Percentiles rank a stretch among this genome's conserved stretches.
Evolutionary conservation across 352 stramenopile genomes (phyloP).

Genomic region (Sclerospora graminicola): DNA sequence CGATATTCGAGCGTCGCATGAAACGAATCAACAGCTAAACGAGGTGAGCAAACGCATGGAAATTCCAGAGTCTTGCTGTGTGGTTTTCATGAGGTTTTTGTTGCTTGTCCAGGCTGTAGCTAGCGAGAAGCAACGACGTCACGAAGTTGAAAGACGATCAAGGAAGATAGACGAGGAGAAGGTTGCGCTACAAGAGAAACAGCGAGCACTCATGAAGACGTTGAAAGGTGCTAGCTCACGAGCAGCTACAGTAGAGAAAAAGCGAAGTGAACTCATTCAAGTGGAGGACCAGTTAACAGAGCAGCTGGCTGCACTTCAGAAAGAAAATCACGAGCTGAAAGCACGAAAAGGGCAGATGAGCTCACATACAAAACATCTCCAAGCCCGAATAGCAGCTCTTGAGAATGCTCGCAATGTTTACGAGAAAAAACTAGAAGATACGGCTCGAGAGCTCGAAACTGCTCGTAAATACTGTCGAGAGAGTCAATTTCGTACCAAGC

Average conservation of each 20-base stretch:
- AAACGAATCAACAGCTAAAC: too few species aligned
- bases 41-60: too few species aligned
- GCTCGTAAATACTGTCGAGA: conserved; percentile 42
- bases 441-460: conserved; percentile 30
- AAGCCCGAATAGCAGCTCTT: conserved; percentile 26
- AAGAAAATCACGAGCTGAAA: conserved; percentile 50
- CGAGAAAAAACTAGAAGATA: conserved; percentile 33
- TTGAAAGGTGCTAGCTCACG: conserved; percentile 33
- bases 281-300: conserved; percentile 29
- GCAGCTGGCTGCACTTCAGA: conserved; percentile 33
- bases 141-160: conserved; percentile 8
- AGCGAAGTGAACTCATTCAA: conserved; percentile 18
- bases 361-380: conserved; percentile 39
- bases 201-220: conserved; percentile 22
- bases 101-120: too few species aligned
- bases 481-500: conserved; percentile 48
- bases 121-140: conserved; percentile 7
- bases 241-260: too few species aligned
- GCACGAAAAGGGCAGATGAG: conserved; percentile 25
- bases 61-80: too few species aligned
- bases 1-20: too few species aligned
- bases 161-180: conserved; percentile 29
- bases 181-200: conserved; percentile 9
- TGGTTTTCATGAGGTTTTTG: too few species aligned
- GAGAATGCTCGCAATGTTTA: conserved; percentile 21